Evolutionary conservation across 495 filamentous ascomycete genomes (phyloP), one percentile per base, ranked within the genome.

Genomic region (Aspergillus hancockii): DNA sequence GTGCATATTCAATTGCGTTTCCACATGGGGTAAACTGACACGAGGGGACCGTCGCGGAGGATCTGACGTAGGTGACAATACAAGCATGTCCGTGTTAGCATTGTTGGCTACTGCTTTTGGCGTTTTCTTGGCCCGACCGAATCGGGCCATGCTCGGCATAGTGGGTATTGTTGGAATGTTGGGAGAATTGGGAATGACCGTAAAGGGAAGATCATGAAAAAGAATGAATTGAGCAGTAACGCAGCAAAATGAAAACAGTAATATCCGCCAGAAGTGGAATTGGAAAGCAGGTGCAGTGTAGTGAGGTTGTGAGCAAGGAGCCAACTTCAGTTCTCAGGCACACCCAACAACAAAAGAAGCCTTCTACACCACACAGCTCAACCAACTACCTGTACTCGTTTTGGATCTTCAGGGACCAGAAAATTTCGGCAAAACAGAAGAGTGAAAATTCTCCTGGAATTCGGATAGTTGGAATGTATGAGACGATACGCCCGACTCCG

Each of bases 1-100:
- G 65, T 77, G 71, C 75, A 80, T 80, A 53, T 80, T 78, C 63
- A 80, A 62, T 45, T 70, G 64, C 13, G 77, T 73, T 55, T 78
- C 77, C 67, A 80, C 73, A 70, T 72, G 71, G 28, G 69, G 71
- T 38, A 80, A 65, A 56, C 70, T 76, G 55, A 80, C 63, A 63
- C 72, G 73, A 46, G 75, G 77, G 41, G 72, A 62, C 55, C 66
- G 53, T 30, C 8, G 66, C 47, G 53, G 38, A 41, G 52, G 55
- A 65, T 68, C 68, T 71, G 62, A 60, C 52, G 52, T 55, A 54
- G 55, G 57, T 14, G 10, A 13, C 45, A 52, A 49, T 40, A 45
- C 59, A 63, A 61, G 57, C 51, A 62, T 46, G 34, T 69, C 46
- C 28, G 60, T 32, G 69, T 74, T 65, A 73, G 71, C 67, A 64